Conservation (phyloP, 495 filamentous ascomycete species). For the Daldinia loculata region DNA sequence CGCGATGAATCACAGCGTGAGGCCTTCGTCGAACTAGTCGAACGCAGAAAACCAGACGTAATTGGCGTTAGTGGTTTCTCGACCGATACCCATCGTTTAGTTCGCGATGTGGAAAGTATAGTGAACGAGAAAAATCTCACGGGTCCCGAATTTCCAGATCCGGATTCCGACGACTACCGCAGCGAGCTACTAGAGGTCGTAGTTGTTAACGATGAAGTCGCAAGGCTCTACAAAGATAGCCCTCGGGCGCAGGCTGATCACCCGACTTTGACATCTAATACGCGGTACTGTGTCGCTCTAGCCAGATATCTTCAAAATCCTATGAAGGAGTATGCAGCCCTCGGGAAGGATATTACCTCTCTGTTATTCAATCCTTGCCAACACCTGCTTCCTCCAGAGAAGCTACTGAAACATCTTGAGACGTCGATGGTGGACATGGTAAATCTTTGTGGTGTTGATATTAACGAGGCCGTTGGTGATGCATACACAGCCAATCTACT, state of each 20-base stretch:
- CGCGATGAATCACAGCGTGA: conserved; percentile 72
- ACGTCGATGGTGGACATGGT: conserved; percentile 98
- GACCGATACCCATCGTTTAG: conserved; percentile 83
- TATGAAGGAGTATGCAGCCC: conserved; percentile 91
- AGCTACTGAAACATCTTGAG: conserved; percentile 84
- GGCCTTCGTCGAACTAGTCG: conserved; percentile 75
- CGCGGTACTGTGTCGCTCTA: conserved; percentile 86
- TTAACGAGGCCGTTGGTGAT: conserved; percentile 88
- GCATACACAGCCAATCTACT: conserved; percentile 83
- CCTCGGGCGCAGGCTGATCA: conserved; percentile 82
- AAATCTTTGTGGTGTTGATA: conserved; percentile 91
- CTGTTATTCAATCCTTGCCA: conserved; percentile 90
- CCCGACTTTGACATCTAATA: conserved; percentile 76
- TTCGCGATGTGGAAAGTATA: conserved; percentile 77
- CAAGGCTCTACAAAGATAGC: conserved; percentile 90
- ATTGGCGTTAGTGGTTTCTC: conserved; percentile 91
- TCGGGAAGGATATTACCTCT: conserved; percentile 86
- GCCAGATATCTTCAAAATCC: conserved; percentile 93
- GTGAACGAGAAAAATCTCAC: conserved; percentile 77
- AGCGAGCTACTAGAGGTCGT: conserved; percentile 83
- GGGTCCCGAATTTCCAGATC: conserved; percentile 75
- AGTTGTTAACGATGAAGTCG: conserved; percentile 95
- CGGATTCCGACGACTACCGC: conserved; percentile 67
- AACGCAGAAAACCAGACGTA: conserved; percentile 84
- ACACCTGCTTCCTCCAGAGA: conserved; percentile 84